A percentile compares a stretch with the other conserved stretches of the same genome.
Evolutionary conservation across 1,284 basidiomycete species (phyloP).

Genomic region (Moniliophthora roreri): DNA sequence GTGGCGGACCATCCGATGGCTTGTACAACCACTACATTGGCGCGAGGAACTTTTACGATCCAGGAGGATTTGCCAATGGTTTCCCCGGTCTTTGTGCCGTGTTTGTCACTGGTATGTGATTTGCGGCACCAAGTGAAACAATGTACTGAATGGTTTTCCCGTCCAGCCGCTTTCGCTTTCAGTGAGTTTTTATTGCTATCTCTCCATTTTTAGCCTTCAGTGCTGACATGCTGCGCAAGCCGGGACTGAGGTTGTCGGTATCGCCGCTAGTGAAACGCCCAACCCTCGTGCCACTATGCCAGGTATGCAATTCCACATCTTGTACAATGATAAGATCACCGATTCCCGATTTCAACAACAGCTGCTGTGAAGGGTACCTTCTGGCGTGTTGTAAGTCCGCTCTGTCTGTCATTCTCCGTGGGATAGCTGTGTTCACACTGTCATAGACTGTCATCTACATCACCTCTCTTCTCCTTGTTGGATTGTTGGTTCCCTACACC

Average conservation of each 20-base stretch:
- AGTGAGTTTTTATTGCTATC: background rate
- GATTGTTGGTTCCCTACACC: conserved; percentile 53
- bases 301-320: conserved; percentile 12
- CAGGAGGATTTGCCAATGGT: conserved; percentile 50
- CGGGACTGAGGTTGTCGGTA: conserved; percentile 71
- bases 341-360: background rate
- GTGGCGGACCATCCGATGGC: conserved; percentile 42
- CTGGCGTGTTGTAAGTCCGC: conserved; percentile 41
- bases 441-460: conserved; percentile 42
- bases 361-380: conserved; percentile 45
- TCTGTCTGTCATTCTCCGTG: background rate
- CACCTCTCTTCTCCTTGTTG: conserved; percentile 40
- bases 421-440: background rate
- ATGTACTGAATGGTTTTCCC: background rate
- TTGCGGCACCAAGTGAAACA: conserved; percentile 19
- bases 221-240: conserved; percentile 19
- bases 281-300: conserved; percentile 65
- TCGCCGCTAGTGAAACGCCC: conserved; percentile 59
- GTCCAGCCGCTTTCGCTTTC: conserved; percentile 13
- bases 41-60: conserved; percentile 48
- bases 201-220: background rate
- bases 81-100: conserved; percentile 44
- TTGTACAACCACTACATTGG: conserved; percentile 40
- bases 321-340: background rate
- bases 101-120: conserved; percentile 33